Conservation (phyloP, 1,139 yeast genomes). For the Waltiozyma sp. region DNA sequence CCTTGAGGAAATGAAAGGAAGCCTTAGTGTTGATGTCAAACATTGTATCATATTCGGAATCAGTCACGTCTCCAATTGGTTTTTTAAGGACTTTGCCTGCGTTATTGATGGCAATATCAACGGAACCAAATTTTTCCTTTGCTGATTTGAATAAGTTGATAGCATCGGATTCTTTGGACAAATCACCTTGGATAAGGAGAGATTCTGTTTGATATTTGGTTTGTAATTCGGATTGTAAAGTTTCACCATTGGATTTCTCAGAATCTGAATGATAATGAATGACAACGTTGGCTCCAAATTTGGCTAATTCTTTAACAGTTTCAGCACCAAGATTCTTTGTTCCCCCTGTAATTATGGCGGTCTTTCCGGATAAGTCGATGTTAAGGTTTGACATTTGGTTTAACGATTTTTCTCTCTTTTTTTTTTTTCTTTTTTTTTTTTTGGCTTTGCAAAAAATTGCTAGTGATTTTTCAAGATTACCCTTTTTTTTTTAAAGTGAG, state of each 20-base stretch:
- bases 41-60: slow-evolving; percentile 45
- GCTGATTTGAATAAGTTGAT: slow-evolving; percentile 34
- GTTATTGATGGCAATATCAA: slow-evolving; percentile 56
- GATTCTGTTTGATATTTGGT: slow-evolving; percentile 30
- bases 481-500: no score
- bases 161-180: slow-evolving; percentile 33
- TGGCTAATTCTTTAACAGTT: slow-evolving; percentile 48
- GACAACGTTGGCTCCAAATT: slow-evolving; percentile 42
- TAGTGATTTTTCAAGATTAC: no score
- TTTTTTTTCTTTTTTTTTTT: no score
- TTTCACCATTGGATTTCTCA: slow-evolving; percentile 29
- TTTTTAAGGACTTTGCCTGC: slow-evolving; percentile 60
- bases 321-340: slow-evolving; percentile 53
- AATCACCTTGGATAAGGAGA: slow-evolving; percentile 33
- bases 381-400: slow-evolving; percentile 11
- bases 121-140: slow-evolving; percentile 31
- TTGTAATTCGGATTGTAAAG: slow-evolving; percentile 29
- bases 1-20: slow-evolving; percentile 52
- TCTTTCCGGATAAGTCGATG: slow-evolving; percentile 33
- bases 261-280: slow-evolving; percentile 42
- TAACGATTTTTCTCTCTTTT: no score
- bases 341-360: slow-evolving; percentile 53
- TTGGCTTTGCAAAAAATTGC: no score
- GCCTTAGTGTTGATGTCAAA: slow-evolving; percentile 42
- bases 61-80: slow-evolving; percentile 36